Evolutionary conservation across 805 yeast genomes (phyloP), one percentile per base, ranked within the genome.

Genomic region (Candida orba): DNA sequence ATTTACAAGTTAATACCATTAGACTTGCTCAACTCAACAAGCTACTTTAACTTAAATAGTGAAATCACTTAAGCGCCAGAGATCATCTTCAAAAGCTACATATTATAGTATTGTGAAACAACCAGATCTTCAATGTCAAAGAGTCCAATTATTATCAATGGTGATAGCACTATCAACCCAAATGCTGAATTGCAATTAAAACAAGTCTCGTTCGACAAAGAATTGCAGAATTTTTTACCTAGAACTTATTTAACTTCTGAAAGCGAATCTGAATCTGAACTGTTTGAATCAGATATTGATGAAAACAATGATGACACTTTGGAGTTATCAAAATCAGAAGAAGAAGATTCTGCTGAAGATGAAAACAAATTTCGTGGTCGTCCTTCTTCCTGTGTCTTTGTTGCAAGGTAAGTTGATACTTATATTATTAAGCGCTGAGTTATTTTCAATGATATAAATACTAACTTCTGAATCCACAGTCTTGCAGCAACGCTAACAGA

Each of bases 331-430:
- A 33, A 40, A 5, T 14, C 37, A 31, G 15, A 31, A 8, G 20
- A n/a, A 31, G 18, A 31, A 8, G 34, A 9, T 15, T 15, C 18
- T 31, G 3, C 17, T 8, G 34, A 31, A 4, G 18, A 4, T 31
- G 44, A 43, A 2, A 40, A 37, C 5, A 33, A 49, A 4, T 58
- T 62, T 40, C 65, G 74, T 34, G 86, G 84, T 8, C 72, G 84
- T 38, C 96, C 96, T 14, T 81, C 95, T 0, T 79, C 95, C 1
- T 86, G 95, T 63, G 84, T 87, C 2, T 87, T 88, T 67, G 95
- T 87, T 44, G 95, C 95, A n/a, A 64, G 57, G 56, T 51, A 42
- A 12, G 56, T 42, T n/a, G 10, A 8, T 8, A 9, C 10, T 15
- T 7, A 7, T 9, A n/a, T 31, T 31, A n/a, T 31, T 25, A 9